Percentiles rank a stretch among this genome's conserved stretches.
Conservation (phyloP, 352 stramenopile species). For the Globisporangium sylvaticum region DNA sequence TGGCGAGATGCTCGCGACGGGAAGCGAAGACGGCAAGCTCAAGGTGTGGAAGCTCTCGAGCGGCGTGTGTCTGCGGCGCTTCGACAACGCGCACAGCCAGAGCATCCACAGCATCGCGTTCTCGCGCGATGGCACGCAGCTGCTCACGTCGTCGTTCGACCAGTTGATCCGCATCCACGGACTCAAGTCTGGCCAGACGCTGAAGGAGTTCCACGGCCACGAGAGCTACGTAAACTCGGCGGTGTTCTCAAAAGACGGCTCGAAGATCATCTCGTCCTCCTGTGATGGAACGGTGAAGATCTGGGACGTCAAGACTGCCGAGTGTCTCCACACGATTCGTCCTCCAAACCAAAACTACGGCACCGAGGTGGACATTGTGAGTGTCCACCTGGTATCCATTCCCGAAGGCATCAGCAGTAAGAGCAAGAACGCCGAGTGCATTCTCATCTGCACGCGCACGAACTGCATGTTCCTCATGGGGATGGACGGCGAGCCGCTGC, state of each 20-base stretch:
- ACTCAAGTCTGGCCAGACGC: constrained; percentile 85
- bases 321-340: constrained; percentile 75
- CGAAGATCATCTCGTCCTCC: constrained; percentile 80
- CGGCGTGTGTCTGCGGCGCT: constrained; percentile 88
- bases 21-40: constrained; percentile 81
- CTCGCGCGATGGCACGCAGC: constrained; percentile 86
- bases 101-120: constrained; percentile 88
- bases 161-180: constrained; percentile 91
- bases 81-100: constrained; percentile 78
- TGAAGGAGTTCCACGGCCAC: constrained; percentile 94
- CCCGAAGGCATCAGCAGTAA: constrained; percentile 18
- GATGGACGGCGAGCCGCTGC: constrained; percentile 55
- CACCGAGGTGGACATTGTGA: constrained; percentile 78
- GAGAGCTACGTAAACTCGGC: constrained; percentile 90
- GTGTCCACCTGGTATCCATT: constrained; percentile 52
- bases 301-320: constrained; percentile 85
- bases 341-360: constrained; percentile 43
- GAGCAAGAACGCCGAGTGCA: constrained; percentile 40
- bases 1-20: constrained; percentile 84
- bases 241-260: constrained; percentile 70
- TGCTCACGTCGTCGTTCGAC: constrained; percentile 89
- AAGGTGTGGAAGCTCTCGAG: constrained; percentile 92
- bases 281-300: constrained; percentile 91
- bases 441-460: constrained; percentile 87
- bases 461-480: constrained; percentile 79